Conservation (phyloP, 257 asterid species). For the Prunella vulgaris region DNA sequence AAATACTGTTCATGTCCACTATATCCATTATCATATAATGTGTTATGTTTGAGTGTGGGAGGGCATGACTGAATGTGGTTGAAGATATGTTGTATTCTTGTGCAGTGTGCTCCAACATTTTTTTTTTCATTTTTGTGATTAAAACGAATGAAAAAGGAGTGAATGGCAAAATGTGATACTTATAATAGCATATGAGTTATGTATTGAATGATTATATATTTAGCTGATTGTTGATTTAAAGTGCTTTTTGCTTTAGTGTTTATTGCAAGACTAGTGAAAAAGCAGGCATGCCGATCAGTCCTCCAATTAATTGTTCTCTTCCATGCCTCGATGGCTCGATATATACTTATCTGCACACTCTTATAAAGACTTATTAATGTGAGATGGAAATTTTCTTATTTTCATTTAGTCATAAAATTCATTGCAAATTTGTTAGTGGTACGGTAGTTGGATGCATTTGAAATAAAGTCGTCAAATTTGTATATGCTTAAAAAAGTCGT, state of each 20-base stretch:
- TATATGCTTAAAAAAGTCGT: too few relatives aligned
- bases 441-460: too few relatives aligned
- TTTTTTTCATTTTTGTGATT: background rate
- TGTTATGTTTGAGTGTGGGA: background rate
- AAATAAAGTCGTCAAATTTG: too few relatives aligned
- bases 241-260: background rate
- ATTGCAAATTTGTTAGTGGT: too few relatives aligned
- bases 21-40: background rate
- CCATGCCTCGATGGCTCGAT: too few relatives aligned
- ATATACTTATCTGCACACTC: too few relatives aligned
- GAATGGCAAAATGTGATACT: background rate
- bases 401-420: too few relatives aligned
- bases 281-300: too few relatives aligned
- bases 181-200: background rate
- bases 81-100: constrained; percentile 7
- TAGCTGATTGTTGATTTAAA: background rate
- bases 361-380: too few relatives aligned
- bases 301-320: too few relatives aligned
- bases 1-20: background rate
- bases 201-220: background rate
- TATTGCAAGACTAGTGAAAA: background rate
- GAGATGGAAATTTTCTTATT: too few relatives aligned
- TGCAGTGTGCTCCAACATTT: constrained; percentile 7
- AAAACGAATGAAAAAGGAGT: background rate
- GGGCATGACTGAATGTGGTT: constrained; percentile 7